Evolutionary conservation across 768 basidiomycete species (phyloP).

Genomic region (Hemileccinum impolitum): DNA sequence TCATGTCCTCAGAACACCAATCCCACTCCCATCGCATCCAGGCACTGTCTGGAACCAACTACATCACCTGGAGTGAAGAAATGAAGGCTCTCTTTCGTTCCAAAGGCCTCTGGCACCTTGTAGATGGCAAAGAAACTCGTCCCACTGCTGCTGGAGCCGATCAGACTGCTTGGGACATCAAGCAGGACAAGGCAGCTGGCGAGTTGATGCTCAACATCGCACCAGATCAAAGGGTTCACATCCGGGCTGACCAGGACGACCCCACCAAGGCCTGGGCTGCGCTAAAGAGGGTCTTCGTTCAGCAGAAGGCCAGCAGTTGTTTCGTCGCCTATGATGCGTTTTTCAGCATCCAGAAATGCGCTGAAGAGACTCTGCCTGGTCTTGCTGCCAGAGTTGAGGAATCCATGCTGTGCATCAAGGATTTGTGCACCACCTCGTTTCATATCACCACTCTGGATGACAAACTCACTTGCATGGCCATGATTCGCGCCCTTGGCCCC

Average conservation of each 20-base stretch:
- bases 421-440: neutral
- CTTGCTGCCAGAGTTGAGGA: conserved; percentile 6
- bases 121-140: neutral
- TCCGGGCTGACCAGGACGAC: neutral
- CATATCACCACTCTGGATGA: neutral
- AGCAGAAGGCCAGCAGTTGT: neutral
- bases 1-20: neutral
- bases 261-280: neutral
- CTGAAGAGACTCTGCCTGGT: neutral
- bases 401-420: conserved; percentile 7
- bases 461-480: conserved; percentile 9
- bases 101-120: conserved; percentile 1
- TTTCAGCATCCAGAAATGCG: neutral
- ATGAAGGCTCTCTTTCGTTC: conserved; percentile 2
- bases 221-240: neutral
- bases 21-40: neutral
- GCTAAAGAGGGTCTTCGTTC: neutral
- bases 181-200: neutral
- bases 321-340: neutral
- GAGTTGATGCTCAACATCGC: neutral
- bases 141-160: neutral
- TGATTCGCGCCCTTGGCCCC: too few relatives aligned
- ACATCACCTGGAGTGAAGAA: conserved; percentile 1
- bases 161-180: neutral
- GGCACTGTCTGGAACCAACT: neutral